Evolutionary conservation across 495 filamentous ascomycete species (phyloP), one percentile per base, ranked within the genome.

Genomic region (Collariella sp.): DNA sequence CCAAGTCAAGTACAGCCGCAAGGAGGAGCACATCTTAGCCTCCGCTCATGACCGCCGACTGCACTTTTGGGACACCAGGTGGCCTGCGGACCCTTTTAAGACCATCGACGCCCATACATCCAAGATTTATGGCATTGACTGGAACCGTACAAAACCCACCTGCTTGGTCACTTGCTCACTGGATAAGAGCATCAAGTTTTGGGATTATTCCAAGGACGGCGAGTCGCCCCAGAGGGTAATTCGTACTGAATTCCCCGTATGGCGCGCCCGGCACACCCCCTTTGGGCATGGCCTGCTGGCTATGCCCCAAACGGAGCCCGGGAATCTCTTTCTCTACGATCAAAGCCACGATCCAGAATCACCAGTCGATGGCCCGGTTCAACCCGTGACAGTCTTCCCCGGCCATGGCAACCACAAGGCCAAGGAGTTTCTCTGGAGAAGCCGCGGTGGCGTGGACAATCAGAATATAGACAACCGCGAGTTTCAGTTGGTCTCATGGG

Each of bases 91-190:
- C 46, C 90, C 89, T 15, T 69, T 97, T 29, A 81, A 81, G 33
- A 89, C 87, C 35, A 93, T 96, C 42, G 79, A 83, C 61, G 91
- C 91, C 0, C 91, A 97, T 64, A 82, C 82, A n/a, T 95, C 90
- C 11, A 96, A 96, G 66, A 96, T 97, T 38, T 96, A 96, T 67
- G 91, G 91, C 12, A 76, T 97, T 19, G 91, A 96, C 69, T 97
- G 91, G 91, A 90, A 93, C 64, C 79, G 91, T 56, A 83, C 85
- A 0, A 75, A 83, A 34, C 62, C 82, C 7, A 82, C 80, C 9
- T 82, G 81, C 26, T 65, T 97, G 24, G 80, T 87, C 5, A 97
- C 91, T 10, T 96, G 91, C 67, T 93, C 91, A 3, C 68, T 96
- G 46, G 91, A 97, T 63, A 87, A 84, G 62, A 94, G 87, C 9